Evolutionary conservation across 140 eudicot genomes (phyloP).

Genomic region (Ambrosia hybrid): DNA sequence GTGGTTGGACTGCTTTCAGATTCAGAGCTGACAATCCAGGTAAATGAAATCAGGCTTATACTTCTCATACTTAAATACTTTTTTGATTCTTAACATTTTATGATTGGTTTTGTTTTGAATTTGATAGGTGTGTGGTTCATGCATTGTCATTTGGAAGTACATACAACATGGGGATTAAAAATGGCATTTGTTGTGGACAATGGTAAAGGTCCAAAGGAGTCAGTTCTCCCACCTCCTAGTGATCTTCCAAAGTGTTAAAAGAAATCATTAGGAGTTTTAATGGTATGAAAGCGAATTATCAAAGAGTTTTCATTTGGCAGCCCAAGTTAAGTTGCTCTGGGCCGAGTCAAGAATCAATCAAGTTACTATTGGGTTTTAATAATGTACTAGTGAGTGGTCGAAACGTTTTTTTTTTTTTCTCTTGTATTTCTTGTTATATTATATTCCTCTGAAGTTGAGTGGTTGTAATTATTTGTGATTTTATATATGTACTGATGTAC

Average conservation of each 20-base stretch:
- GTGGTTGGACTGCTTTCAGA: conserved; percentile 66
- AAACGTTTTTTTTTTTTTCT: background rate
- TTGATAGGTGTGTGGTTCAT: conserved; percentile 62
- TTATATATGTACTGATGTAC: background rate
- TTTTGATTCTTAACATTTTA: background rate
- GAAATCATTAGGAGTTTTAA: background rate
- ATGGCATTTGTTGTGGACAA: conserved; percentile 75
- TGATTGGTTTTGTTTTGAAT: background rate
- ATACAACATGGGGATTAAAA: conserved; percentile 70
- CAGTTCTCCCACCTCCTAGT: conserved; percentile 48
- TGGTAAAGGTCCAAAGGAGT: conserved; percentile 58
- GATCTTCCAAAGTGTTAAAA: conserved; percentile 53
- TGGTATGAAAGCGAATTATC: background rate
- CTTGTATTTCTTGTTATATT: background rate
- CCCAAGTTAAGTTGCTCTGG: conserved; percentile 29
- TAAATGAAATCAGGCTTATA: conserved; percentile 10
- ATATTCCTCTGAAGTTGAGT: conserved; percentile 29
- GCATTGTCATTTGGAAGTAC: conserved; percentile 69
- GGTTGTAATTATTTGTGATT: conserved; percentile 39
- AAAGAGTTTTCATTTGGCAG: conserved; percentile 36
- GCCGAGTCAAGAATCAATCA: conserved; percentile 31
- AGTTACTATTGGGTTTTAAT: conserved; percentile 20
- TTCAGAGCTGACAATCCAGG: conserved; percentile 68
- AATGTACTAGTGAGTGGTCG: conserved; percentile 1
- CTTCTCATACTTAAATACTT: background rate